Conservation (phyloP, 345 rosid species). For the Jatropha curcas region DNA sequence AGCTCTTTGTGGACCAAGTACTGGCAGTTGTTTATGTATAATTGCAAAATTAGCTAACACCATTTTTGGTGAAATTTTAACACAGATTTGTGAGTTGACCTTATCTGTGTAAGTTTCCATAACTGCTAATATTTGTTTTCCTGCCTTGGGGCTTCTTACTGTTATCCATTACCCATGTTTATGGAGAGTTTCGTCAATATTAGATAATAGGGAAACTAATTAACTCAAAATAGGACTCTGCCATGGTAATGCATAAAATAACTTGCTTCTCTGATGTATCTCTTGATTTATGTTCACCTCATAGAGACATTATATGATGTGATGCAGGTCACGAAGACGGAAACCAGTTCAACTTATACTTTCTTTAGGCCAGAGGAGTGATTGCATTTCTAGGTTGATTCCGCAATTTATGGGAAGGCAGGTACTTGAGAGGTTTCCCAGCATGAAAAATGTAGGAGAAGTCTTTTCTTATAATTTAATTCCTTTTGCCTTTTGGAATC, state of each 20-base stretch:
- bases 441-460: constrained; percentile 26
- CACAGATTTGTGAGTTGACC: not conserved
- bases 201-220: not conserved
- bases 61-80: not conserved
- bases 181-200: not conserved
- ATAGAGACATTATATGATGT: constrained; percentile 4
- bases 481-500: not conserved
- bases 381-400: constrained; percentile 4
- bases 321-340: constrained; percentile 65
- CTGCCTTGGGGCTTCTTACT: not conserved
- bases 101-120: not conserved
- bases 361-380: constrained; percentile 58
- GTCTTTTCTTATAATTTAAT: not conserved
- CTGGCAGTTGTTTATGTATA: not conserved
- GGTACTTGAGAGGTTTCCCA: not conserved
- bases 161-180: not conserved
- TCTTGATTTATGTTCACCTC: not conserved
- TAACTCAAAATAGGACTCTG: not conserved
- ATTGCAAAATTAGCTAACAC: not conserved
- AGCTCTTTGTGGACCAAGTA: not conserved
- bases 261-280: not conserved
- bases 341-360: constrained; percentile 60
- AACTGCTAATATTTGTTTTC: not conserved
- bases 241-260: not conserved
- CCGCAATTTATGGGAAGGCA: not conserved